Conservation (phyloP, 805 yeast genomes). For the Myxozyma geophila region DNA sequence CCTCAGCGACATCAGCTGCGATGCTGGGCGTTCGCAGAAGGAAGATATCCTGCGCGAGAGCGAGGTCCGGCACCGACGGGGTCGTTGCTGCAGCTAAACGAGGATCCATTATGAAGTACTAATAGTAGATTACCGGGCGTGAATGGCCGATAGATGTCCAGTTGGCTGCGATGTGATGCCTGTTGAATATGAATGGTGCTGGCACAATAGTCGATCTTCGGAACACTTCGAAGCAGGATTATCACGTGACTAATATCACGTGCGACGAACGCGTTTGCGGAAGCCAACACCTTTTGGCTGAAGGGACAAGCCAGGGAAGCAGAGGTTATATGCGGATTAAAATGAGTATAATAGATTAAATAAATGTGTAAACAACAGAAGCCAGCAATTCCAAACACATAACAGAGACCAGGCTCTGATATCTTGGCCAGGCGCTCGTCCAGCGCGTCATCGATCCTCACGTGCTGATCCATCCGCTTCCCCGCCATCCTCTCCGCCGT, state of each 20-base stretch:
- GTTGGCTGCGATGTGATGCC: background rate
- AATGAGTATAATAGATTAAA: background rate
- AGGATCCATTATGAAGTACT: constrained; percentile 1
- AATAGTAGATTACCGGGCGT: background rate
- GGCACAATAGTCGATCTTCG: background rate
- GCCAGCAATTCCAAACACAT: too few relatives aligned
- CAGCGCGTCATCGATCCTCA: constrained; percentile 4
- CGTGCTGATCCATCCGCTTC: constrained; percentile 5
- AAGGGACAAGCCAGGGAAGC: background rate
- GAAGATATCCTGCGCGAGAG: constrained; percentile 79
- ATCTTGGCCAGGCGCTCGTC: background rate
- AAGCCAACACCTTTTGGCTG: background rate
- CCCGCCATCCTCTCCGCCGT: constrained; percentile 10
- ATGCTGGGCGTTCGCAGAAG: constrained; percentile 54
- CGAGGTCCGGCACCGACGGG: constrained; percentile 70
- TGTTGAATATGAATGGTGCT: background rate
- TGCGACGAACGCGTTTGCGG: background rate
- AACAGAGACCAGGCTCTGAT: background rate
- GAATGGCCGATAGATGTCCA: background rate
- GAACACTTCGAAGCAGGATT: background rate
- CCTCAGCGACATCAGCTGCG: constrained; percentile 49
- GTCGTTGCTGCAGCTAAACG: constrained; percentile 32
- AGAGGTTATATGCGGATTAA: background rate
- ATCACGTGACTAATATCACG: background rate
- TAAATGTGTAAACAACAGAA: background rate